Conservation (phyloP, 371 early-diverging fungal genomes). For the Rhizomucor pusillus region DNA sequence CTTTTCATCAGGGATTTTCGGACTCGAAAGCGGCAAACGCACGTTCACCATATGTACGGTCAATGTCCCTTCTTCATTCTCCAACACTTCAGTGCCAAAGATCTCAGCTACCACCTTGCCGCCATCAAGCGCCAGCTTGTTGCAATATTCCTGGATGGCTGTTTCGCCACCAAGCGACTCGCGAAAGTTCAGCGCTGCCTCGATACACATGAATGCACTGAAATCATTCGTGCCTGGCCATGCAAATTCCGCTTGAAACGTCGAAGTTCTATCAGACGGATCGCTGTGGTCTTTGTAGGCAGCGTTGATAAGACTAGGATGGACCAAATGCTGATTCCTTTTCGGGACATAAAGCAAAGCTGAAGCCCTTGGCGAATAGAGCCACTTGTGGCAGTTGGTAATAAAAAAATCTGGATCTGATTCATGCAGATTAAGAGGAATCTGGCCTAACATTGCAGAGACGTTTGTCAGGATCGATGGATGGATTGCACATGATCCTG, state of each 20-base stretch:
- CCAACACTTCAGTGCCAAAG: constrained; percentile 56
- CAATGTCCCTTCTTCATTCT: constrained; percentile 40
- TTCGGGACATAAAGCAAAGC: constrained; percentile 59
- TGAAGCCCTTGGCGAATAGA: constrained; percentile 58
- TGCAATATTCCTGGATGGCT: constrained; percentile 53
- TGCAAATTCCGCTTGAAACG: constrained; percentile 32
- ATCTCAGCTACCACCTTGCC: constrained; percentile 54
- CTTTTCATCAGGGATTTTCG: constrained; percentile 3
- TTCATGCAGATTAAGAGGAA: constrained; percentile 56
- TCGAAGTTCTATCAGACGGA: constrained; percentile 8
- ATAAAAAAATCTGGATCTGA: constrained; percentile 67
- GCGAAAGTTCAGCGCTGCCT: constrained; percentile 53
- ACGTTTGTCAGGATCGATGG: too few relatives aligned
- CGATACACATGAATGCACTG: constrained; percentile 44
- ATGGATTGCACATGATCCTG: neutral
- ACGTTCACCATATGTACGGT: constrained; percentile 60
- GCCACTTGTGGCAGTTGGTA: constrained; percentile 78
- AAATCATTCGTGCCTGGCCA: constrained; percentile 49
- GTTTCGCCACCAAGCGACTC: constrained; percentile 55
- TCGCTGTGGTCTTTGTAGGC: constrained; percentile 31
- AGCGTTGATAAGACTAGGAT: constrained; percentile 51
- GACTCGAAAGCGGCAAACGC: constrained; percentile 42
- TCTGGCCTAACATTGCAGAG: constrained; percentile 62
- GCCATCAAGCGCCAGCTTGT: constrained; percentile 52
- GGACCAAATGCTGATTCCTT: constrained; percentile 48